These are phyloP conservation scores for Talaromyces liani DNA, from an alignment of 495 filamentous ascomycete genomes.

Conservation along the genomic window DNA sequence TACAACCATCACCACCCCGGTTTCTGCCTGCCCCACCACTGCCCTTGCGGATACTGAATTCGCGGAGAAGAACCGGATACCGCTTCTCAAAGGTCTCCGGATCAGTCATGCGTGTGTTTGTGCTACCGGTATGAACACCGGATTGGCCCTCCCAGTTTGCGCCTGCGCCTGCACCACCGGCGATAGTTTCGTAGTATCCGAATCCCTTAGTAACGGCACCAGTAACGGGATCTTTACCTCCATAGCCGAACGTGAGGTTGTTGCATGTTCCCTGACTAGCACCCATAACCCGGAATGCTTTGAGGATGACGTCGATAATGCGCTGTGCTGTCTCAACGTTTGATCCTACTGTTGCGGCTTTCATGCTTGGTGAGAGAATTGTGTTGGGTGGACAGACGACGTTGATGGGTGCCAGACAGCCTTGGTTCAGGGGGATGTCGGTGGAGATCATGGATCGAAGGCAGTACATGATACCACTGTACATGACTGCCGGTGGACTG, in stretches of 20 bases:
- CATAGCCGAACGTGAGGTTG: conserved; percentile 53
- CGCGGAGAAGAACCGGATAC: conserved; percentile 79
- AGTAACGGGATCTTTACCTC: conserved; percentile 55
- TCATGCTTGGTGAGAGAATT: conserved; percentile 78
- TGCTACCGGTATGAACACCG: conserved; percentile 96
- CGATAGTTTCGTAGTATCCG: conserved; percentile 97
- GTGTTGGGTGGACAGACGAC: conserved; percentile 77
- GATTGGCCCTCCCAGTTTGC: conserved; percentile 80
- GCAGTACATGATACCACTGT: conserved; percentile 94
- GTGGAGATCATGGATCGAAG: conserved; percentile 85
- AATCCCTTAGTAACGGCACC: conserved; percentile 81
- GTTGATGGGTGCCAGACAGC: conserved; percentile 80
- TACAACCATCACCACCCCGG: conserved; percentile 78
- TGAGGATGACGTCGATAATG: conserved; percentile 89
- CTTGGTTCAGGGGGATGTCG: conserved; percentile 95
- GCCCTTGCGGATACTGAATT: conserved; percentile 69
- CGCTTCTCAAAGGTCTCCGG: conserved; percentile 91
- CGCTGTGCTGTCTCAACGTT: conserved; percentile 91
- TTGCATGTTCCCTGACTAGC: conserved; percentile 92
- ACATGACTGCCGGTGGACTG: conserved; percentile 88
- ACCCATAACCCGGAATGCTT: conserved; percentile 83
- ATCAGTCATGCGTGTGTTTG: conserved; percentile 98
- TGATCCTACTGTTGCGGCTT: conserved; percentile 89
- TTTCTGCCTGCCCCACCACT: conserved; percentile 67
- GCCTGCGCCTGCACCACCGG: conserved; percentile 84